Evolutionary conservation across 306 rosid species (phyloP).

Genomic region (Pachyrhizus erosus): DNA sequence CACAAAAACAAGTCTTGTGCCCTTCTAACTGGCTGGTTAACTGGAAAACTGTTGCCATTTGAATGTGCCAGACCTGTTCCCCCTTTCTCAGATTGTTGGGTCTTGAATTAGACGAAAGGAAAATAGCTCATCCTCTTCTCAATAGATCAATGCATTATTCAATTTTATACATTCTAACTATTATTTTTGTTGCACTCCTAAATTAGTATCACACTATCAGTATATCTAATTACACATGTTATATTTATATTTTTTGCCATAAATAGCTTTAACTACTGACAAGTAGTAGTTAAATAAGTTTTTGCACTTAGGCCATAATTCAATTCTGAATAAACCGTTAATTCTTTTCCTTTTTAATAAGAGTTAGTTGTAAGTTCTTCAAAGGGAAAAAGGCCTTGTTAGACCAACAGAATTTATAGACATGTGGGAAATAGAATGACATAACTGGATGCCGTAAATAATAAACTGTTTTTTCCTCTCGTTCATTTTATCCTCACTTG

Average conservation of each 20-base stretch:
- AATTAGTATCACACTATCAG: not conserved
- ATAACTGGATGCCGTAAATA: conserved; percentile 5
- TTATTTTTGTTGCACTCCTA: not conserved
- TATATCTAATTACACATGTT: not conserved
- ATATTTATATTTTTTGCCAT: not conserved
- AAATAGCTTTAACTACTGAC: not conserved
- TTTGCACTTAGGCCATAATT: not conserved
- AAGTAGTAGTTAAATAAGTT: not conserved
- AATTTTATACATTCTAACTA: not conserved
- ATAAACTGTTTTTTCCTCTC: not conserved
- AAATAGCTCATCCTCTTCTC: not conserved
- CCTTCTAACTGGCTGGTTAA: conserved; percentile 27
- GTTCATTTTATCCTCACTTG: conserved; percentile 11
- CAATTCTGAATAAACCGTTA: not conserved
- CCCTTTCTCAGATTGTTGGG: not conserved
- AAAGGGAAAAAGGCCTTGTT: no score
- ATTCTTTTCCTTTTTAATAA: not conserved
- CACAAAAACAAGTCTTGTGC: conserved; percentile 3
- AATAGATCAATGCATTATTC: not conserved
- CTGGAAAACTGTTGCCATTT: conserved; percentile 11
- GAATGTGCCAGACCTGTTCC: conserved; percentile 9
- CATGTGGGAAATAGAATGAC: conserved; percentile 15
- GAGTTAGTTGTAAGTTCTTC: not conserved
- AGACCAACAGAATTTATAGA: no score
- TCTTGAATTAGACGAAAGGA: conserved; percentile 9